phyloP scores from a whole-genome alignment of 768 basidiomycete species.

The Auricularia heimuer region DNA sequence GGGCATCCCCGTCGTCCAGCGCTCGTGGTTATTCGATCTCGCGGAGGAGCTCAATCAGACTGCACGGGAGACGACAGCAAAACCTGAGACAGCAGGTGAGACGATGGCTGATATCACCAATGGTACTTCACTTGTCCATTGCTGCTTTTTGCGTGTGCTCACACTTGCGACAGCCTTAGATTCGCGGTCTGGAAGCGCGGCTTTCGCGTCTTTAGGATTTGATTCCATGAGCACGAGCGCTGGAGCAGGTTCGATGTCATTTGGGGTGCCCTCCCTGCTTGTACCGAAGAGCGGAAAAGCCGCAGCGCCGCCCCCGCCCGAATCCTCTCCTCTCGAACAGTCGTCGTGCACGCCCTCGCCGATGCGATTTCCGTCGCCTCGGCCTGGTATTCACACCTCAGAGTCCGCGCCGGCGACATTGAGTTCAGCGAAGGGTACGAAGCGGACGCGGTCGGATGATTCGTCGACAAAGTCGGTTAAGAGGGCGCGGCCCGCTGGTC shows the following conservation, averaged over 20 bases:
- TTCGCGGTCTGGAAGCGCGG: neutral
- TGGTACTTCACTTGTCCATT: neutral
- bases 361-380: neutral
- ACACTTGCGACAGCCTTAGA: neutral
- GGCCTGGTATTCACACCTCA: neutral
- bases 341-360: neutral
- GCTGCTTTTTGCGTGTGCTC: neutral
- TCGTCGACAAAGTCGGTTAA: neutral
- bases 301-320: neutral
- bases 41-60: constrained; percentile 17
- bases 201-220: neutral
- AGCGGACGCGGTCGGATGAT: neutral
- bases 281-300: neutral
- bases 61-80: neutral
- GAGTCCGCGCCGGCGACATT: neutral
- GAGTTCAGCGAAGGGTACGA: neutral
- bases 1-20: constrained; percentile 61
- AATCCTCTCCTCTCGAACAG: neutral
- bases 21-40: constrained; percentile 60
- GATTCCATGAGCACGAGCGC: neutral
- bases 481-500: neutral
- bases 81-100: neutral
- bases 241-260: neutral
- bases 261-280: neutral
- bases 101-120: constrained; percentile 1